Conservation (phyloP, 2,329 filamentous ascomycete species). For the Alternaria triticina region DNA sequence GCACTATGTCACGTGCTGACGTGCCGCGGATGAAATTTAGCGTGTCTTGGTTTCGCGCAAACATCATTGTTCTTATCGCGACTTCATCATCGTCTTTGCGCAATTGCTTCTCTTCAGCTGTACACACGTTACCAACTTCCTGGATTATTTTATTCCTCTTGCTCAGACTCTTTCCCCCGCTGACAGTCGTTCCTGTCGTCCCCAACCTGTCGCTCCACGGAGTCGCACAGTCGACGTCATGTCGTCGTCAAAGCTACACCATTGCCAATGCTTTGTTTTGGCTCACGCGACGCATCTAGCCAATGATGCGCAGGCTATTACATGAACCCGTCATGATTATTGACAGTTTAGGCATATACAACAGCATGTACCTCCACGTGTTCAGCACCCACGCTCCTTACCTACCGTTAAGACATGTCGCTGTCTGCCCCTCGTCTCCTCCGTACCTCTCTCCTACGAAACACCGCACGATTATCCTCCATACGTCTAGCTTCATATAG, state of each 20-base stretch:
- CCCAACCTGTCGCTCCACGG: background rate
- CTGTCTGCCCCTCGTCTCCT: slow-evolving; percentile 18
- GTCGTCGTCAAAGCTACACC: slow-evolving; percentile 8
- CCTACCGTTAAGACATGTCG: slow-evolving; percentile 19
- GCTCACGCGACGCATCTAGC: background rate
- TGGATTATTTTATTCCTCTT: background rate
- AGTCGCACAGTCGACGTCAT: slow-evolving; percentile 12
- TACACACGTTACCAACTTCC: background rate
- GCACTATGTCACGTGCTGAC: background rate
- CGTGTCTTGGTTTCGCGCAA: background rate
- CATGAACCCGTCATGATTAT: slow-evolving; percentile 23
- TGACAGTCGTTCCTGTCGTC: background rate
- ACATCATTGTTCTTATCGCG: background rate
- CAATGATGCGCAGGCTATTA: slow-evolving; percentile 15
- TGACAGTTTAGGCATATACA: slow-evolving; percentile 1
- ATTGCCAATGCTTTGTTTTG: background rate
- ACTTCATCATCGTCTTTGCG: background rate
- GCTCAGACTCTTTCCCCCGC: background rate
- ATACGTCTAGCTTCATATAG: background rate
- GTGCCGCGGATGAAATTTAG: background rate
- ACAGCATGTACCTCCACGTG: slow-evolving; percentile 15
- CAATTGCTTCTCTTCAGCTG: background rate
- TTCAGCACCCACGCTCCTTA: background rate
- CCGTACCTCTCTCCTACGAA: slow-evolving; percentile 8
- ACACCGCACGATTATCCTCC: background rate